Evolutionary conservation across 345 rosid species (phyloP).

Genomic region (Citrus sinensis): DNA sequence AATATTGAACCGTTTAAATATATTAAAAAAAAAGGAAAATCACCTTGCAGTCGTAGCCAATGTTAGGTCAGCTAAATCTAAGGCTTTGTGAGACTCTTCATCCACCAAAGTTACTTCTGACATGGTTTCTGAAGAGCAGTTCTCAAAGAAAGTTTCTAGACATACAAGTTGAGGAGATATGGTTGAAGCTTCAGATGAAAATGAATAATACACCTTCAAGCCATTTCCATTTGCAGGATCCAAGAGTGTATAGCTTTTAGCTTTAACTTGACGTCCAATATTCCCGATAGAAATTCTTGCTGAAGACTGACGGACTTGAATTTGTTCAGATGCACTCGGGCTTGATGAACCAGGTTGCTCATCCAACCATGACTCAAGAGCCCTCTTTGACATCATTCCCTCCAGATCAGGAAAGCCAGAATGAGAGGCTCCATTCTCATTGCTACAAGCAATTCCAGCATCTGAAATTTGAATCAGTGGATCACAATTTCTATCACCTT

Average conservation of each 20-base stretch:
- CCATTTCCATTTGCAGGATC: constrained; percentile 85
- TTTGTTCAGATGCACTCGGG: constrained; percentile 34
- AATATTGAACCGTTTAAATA: neutral
- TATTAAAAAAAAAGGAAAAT: constrained; percentile 12
- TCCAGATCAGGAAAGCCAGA: constrained; percentile 38
- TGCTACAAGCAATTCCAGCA: constrained; percentile 19
- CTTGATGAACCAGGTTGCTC: constrained; percentile 65
- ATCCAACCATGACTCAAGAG: constrained; percentile 87
- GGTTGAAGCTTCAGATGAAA: constrained; percentile 64
- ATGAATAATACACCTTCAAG: constrained; percentile 76
- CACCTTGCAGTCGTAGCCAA: constrained; percentile 53
- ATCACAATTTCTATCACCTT: constrained; percentile 35
- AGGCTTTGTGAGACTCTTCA: constrained; percentile 50
- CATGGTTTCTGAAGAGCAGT: constrained; percentile 62
- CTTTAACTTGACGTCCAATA: constrained; percentile 60
- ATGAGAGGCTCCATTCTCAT: constrained; percentile 29
- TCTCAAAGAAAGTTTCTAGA: constrained; percentile 67
- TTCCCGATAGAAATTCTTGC: constrained; percentile 79
- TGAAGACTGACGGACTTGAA: constrained; percentile 43
- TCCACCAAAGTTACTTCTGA: constrained; percentile 49
- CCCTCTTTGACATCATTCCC: constrained; percentile 56
- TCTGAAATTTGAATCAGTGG: constrained; percentile 83
- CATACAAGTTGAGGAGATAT: constrained; percentile 62
- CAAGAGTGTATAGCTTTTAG: constrained; percentile 64
- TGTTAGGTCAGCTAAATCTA: constrained; percentile 47